Conservation (phyloP, 805 yeast species). For the Myxozyma udenii region DNA sequence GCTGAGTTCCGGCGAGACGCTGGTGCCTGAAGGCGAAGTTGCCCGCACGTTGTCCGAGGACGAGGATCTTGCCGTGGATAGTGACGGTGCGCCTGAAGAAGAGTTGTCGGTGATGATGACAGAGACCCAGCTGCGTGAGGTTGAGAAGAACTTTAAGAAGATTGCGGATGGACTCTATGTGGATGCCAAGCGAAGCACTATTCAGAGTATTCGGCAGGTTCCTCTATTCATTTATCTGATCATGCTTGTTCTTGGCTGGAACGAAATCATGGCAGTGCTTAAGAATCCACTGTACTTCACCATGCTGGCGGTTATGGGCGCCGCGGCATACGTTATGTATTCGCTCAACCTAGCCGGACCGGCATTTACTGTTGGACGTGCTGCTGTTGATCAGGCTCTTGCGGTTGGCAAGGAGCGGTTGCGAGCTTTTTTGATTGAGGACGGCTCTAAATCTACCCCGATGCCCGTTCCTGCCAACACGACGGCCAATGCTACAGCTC, state of each 20-base stretch:
- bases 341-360: slow-evolving; percentile 75
- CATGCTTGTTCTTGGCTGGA: slow-evolving; percentile 84
- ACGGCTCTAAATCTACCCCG: not conserved
- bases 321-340: slow-evolving; percentile 65
- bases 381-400: slow-evolving; percentile 24
- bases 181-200: slow-evolving; percentile 84
- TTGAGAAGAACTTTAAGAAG: slow-evolving; percentile 60
- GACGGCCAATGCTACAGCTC: not conserved
- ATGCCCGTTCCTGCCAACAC: not conserved
- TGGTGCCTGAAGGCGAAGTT: slow-evolving; percentile 15
- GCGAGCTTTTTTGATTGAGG: slow-evolving; percentile 7
- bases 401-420: slow-evolving; percentile 17
- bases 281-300: slow-evolving; percentile 76
- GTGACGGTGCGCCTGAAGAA: slow-evolving; percentile 36
- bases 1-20: slow-evolving; percentile 46
- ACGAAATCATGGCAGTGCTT: slow-evolving; percentile 83
- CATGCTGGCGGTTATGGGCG: slow-evolving; percentile 53
- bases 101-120: slow-evolving; percentile 57
- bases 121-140: slow-evolving; percentile 54
- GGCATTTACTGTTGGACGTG: slow-evolving; percentile 49
- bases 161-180: slow-evolving; percentile 75
- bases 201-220: slow-evolving; percentile 71
- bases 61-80: slow-evolving; percentile 32
- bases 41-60: slow-evolving; percentile 11
- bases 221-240: slow-evolving; percentile 79